A percentile compares a stretch with the other conserved stretches of the same genome.
These are phyloP conservation scores for Gentiana straminea DNA, from an alignment of 257 asterid genomes.

Conservation along the genomic window DNA sequence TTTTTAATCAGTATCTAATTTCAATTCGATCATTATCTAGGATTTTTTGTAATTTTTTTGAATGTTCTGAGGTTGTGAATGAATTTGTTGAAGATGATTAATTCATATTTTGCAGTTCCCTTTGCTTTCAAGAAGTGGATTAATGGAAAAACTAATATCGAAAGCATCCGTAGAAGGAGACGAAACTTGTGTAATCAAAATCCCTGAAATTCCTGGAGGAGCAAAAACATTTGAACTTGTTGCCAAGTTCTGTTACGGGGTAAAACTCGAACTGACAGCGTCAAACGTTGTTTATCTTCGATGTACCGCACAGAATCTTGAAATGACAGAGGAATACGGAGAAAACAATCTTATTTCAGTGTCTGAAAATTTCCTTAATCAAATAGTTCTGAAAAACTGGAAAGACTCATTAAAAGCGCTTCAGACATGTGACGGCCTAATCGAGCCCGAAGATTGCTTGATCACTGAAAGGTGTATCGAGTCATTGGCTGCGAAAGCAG, in stretches of 20 bases:
- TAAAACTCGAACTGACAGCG: constrained; percentile 53
- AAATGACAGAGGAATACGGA: constrained; percentile 45
- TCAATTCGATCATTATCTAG: no score
- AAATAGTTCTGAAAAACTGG: constrained; percentile 34
- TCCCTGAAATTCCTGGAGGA: constrained; percentile 55
- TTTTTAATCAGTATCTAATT: no score
- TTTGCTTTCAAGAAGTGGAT: no score
- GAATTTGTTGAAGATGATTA: no score
- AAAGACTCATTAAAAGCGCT: constrained; percentile 54
- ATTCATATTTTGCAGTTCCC: no score
- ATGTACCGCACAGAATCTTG: constrained; percentile 52
- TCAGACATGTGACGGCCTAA: constrained; percentile 34
- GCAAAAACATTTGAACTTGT: constrained; percentile 59
- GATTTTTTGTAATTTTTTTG: no score
- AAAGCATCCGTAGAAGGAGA: constrained; percentile 5
- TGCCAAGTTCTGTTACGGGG: constrained; percentile 60
- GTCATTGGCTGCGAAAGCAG: constrained; percentile 39
- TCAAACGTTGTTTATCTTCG: constrained; percentile 49
- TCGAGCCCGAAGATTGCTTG: constrained; percentile 43
- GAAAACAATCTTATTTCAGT: constrained; percentile 46
- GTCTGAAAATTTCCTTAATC: constrained; percentile 43
- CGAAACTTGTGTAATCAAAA: constrained; percentile 33
- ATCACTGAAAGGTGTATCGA: constrained; percentile 25
- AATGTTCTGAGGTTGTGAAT: no score
- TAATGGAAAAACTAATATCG: constrained; percentile 20